Evolutionary conservation across 306 rosid genomes (phyloP).

Genomic region (Cucurbita moschata): DNA sequence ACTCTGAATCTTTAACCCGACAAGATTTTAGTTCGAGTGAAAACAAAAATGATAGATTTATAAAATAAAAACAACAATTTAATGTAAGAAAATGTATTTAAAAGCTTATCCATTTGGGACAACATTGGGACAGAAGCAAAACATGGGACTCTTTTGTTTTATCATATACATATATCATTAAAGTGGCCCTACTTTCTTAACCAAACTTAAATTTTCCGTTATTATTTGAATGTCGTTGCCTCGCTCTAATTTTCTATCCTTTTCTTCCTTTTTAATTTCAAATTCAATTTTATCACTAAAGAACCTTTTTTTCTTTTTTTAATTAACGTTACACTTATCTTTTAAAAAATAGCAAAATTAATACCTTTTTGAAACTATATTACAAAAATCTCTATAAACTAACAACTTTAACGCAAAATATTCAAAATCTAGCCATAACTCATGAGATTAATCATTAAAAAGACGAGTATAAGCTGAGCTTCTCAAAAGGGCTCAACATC

Average conservation of each 20-base stretch:
- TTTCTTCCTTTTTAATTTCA: not conserved
- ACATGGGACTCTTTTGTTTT: not conserved
- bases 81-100: too few relatives aligned
- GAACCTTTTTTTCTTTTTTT: not conserved
- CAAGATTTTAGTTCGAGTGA: too few relatives aligned
- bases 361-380: not conserved
- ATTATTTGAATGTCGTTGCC: not conserved
- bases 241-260: not conserved
- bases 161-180: not conserved
- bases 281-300: not conserved
- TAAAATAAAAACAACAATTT: not conserved
- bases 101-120: not conserved
- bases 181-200: not conserved
- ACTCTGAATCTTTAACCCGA: too few relatives aligned
- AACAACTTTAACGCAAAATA: not conserved
- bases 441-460: too few relatives aligned
- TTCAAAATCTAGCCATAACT: not conserved
- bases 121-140: conserved; percentile 15
- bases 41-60: not conserved
- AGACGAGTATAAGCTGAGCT: too few relatives aligned
- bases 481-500: too few relatives aligned
- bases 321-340: too few relatives aligned
- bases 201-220: not conserved
- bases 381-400: not conserved
- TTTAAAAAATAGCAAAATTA: too few relatives aligned